Evolutionary conservation across 2,329 filamentous ascomycete genomes (phyloP).

Genomic region (Setomelanomma holmii): DNA sequence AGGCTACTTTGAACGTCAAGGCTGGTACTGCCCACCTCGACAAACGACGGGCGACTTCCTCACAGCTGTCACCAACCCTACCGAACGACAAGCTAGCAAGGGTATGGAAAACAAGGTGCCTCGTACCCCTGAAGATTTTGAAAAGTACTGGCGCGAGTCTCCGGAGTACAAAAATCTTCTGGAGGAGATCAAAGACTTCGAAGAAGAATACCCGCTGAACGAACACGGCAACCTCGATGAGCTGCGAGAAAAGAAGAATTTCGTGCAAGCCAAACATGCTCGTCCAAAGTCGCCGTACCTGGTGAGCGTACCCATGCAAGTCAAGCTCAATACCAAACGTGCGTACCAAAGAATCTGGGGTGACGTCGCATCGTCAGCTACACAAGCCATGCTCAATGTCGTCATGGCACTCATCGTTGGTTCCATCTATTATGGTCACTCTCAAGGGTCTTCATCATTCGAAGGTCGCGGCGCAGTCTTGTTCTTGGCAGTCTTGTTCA

Average conservation of each 20-base stretch:
- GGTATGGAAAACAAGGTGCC: conserved; percentile 56
- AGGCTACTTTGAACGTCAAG: conserved; percentile 71
- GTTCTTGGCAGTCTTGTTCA: conserved; percentile 68
- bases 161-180: conserved; percentile 53
- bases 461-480: conserved; percentile 63
- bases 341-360: conserved; percentile 46
- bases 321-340: conserved; percentile 39
- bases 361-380: conserved; percentile 40
- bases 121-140: conserved; percentile 58
- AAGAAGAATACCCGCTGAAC: conserved; percentile 55
- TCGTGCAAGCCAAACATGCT: conserved; percentile 61
- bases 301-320: conserved; percentile 60
- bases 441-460: conserved; percentile 60
- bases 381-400: conserved; percentile 56
- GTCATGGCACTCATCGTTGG: conserved; percentile 68
- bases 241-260: conserved; percentile 56
- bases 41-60: conserved; percentile 79
- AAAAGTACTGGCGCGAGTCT: conserved; percentile 60
- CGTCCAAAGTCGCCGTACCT: conserved; percentile 64
- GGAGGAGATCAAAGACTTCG: conserved; percentile 60
- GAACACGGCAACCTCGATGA: conserved; percentile 40
- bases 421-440: conserved; percentile 64
- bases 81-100: conserved; percentile 51
- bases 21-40: conserved; percentile 70
- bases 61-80: conserved; percentile 69